phyloP scores from a whole-genome alignment of 148 eudicot species.

The Rhododendron simsii region DNA sequence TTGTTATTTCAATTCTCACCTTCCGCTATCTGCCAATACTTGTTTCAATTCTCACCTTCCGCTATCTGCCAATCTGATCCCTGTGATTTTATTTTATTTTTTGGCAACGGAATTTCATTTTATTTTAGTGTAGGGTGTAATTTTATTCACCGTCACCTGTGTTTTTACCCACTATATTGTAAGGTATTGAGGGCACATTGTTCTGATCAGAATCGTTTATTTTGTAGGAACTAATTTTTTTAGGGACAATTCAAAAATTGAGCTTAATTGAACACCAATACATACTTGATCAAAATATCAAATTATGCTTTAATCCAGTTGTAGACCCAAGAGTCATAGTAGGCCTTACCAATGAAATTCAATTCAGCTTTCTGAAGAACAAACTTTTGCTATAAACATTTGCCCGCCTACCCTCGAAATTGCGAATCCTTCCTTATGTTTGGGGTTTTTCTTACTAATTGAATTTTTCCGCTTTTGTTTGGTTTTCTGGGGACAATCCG shows the following conservation, averaged over 20 bases:
- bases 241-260: neutral
- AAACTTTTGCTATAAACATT: no score
- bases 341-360: neutral
- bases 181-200: no score
- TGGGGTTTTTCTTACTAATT: neutral
- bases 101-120: no score
- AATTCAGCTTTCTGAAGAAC: neutral
- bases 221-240: neutral
- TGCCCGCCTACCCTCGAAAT: neutral
- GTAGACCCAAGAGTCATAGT: neutral
- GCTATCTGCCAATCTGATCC: neutral
- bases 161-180: no score
- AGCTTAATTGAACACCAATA: neutral
- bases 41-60: neutral
- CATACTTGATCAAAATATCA: neutral
- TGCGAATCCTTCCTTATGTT: neutral
- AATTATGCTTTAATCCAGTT: neutral
- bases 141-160: no score
- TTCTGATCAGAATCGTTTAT: neutral
- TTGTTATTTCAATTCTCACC: neutral
- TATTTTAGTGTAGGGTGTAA: no score
- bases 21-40: neutral
- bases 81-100: neutral
- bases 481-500: neutral
- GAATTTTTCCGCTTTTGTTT: neutral